These are phyloP conservation scores for Lichtheimia hyalospora DNA, from an alignment of 371 early-diverging fungal species.

Conservation along the genomic window DNA sequence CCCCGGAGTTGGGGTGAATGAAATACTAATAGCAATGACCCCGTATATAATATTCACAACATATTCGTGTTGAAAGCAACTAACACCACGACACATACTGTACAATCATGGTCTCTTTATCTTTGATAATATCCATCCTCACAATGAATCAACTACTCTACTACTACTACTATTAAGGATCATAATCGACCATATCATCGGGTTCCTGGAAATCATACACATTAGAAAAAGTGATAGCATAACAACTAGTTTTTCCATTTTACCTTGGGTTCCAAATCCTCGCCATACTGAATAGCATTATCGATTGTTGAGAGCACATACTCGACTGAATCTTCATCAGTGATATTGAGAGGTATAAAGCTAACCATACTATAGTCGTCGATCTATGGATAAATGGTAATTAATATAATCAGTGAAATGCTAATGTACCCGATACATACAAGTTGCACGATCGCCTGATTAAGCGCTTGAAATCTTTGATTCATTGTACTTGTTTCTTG, in stretches of 20 bases:
- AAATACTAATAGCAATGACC: too few relatives aligned
- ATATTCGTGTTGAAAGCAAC: too few relatives aligned
- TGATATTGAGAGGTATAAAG: slow-evolving; percentile 92
- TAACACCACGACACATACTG: too few relatives aligned
- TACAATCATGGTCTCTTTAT: too few relatives aligned
- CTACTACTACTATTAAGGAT: not conserved
- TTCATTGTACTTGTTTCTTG: slow-evolving; percentile 17
- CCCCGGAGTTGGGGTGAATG: too few relatives aligned
- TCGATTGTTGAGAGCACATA: slow-evolving; percentile 88
- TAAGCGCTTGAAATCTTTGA: slow-evolving; percentile 78
- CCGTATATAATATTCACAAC: too few relatives aligned
- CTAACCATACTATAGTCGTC: slow-evolving; percentile 96
- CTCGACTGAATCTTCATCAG: slow-evolving; percentile 92
- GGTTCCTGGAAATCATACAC: slow-evolving; percentile 2
- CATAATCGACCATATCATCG: slow-evolving; percentile 10
- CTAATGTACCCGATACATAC: slow-evolving; percentile 29
- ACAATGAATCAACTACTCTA: too few relatives aligned
- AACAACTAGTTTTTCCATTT: not conserved
- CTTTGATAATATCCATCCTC: too few relatives aligned
- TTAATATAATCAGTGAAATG: not conserved
- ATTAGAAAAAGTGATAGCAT: not conserved
- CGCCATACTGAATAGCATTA: slow-evolving; percentile 95
- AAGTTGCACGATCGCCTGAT: slow-evolving; percentile 86
- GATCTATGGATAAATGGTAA: slow-evolving; percentile 47
- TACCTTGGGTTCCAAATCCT: slow-evolving; percentile 94